Conservation (phyloP, 805 yeast species). For the Cyberlindnera galapagoensis region DNA sequence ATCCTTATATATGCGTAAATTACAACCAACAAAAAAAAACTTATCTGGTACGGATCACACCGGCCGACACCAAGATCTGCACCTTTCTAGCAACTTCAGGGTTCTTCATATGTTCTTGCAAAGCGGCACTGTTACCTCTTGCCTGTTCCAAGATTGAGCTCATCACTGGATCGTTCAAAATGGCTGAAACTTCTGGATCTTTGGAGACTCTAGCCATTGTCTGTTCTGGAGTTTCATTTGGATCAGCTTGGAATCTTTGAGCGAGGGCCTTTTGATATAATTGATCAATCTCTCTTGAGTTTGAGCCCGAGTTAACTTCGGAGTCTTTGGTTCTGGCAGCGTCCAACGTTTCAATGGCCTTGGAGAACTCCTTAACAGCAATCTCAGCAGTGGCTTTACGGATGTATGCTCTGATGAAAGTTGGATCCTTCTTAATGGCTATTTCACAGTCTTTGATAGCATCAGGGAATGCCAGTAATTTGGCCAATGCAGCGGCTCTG, state of each 20-base stretch:
- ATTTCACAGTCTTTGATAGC: conserved; percentile 87
- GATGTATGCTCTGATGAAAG: conserved; percentile 88
- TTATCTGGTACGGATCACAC: conserved; percentile 82
- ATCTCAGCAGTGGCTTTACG: conserved; percentile 94
- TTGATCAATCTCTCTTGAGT: conserved; percentile 72
- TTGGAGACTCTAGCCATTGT: conserved; percentile 83
- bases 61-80: conserved; percentile 88
- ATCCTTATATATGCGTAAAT: no score
- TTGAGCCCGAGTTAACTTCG: conserved; percentile 53
- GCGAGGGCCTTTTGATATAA: conserved; percentile 69
- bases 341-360: conserved; percentile 75
- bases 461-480: conserved; percentile 95
- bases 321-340: conserved; percentile 71
- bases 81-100: conserved; percentile 88
- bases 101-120: conserved; percentile 96
- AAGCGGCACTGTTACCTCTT: conserved; percentile 89
- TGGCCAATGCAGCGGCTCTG: conserved; percentile 95
- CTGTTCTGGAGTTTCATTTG: conserved; percentile 85
- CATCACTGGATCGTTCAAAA: conserved; percentile 93
- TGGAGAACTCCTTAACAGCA: conserved; percentile 81
- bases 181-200: conserved; percentile 91
- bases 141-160: conserved; percentile 93
- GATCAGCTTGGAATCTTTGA: conserved; percentile 74
- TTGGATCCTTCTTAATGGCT: conserved; percentile 85
- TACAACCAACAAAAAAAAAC: no score